A percentile compares a stretch with the other conserved stretches of the same genome.
Evolutionary conservation across 352 stramenopile genomes (phyloP).

Genomic region (Pelagophyceae sp.): DNA sequence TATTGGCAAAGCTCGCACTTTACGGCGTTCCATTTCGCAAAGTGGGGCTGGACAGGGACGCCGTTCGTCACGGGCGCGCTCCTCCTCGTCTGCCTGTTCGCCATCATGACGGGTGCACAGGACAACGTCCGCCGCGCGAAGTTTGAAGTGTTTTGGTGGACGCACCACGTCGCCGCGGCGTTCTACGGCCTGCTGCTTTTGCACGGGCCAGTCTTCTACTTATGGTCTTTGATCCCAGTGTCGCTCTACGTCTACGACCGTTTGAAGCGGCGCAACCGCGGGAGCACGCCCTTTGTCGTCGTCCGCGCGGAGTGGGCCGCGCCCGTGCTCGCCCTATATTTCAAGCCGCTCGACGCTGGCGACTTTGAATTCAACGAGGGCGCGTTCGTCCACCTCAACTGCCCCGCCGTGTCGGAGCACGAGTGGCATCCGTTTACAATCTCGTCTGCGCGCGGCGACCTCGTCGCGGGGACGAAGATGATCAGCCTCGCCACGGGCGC

Average conservation of each 20-base stretch:
- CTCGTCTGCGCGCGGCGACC: constrained; percentile 33
- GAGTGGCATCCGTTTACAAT: constrained; percentile 51
- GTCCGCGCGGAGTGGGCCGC: constrained; percentile 35
- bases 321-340: constrained; percentile 39
- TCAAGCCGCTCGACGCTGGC: constrained; percentile 29
- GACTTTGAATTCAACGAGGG: constrained; percentile 43
- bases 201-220: constrained; percentile 38
- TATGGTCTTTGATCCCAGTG: constrained; percentile 32
- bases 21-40: constrained; percentile 30
- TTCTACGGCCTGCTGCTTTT: constrained; percentile 36
- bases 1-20: constrained; percentile 23
- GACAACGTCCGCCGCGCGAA: constrained; percentile 31
- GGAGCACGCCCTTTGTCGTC: constrained; percentile 32
- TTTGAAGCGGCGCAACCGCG: constrained; percentile 27
- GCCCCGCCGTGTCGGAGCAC: constrained; percentile 28
- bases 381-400: constrained; percentile 42
- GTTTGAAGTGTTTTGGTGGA: constrained; percentile 40
- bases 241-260: constrained; percentile 33
- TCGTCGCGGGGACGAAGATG: constrained; percentile 20
- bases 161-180: constrained; percentile 36
- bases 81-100: constrained; percentile 39
- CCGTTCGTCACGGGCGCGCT: constrained; percentile 36
- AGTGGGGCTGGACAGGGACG: constrained; percentile 23
- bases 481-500: constrained; percentile 28
- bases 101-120: constrained; percentile 35